Conservation (phyloP, 352 stramenopile species). For the Phytophthora cactorum region DNA sequence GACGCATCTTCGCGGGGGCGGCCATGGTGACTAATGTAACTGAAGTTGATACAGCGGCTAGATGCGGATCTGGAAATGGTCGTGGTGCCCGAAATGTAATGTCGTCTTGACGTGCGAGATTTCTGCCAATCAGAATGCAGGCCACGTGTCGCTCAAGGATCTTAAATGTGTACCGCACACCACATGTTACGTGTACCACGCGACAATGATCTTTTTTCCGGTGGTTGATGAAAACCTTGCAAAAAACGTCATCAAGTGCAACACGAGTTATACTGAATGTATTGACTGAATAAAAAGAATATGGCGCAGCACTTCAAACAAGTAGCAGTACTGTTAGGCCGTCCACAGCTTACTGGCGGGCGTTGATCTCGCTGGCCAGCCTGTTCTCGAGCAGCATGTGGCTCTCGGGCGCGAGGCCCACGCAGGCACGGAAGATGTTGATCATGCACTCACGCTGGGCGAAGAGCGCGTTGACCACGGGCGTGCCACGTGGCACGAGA, state of each 20-base stretch:
- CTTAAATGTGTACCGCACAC: slow-evolving; percentile 14
- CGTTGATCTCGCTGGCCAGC: slow-evolving; percentile 81
- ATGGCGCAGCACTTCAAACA: slow-evolving; percentile 6
- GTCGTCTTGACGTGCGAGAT: not conserved
- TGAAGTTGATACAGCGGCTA: not conserved
- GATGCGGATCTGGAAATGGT: slow-evolving; percentile 35
- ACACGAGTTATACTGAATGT: not conserved
- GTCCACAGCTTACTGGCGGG: slow-evolving; percentile 49
- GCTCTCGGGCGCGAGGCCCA: slow-evolving; percentile 97
- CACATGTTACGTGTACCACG: slow-evolving; percentile 14
- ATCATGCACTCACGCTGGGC: slow-evolving; percentile 97
- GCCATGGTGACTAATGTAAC: slow-evolving; percentile 30
- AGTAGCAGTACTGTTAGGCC: slow-evolving; percentile 4
- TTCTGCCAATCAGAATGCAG: slow-evolving; percentile 18
- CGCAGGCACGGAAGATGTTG: slow-evolving; percentile 98
- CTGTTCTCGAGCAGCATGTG: slow-evolving; percentile 99
- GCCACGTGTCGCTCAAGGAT: slow-evolving; percentile 19
- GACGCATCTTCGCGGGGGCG: slow-evolving; percentile 81
- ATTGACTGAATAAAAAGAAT: slow-evolving; percentile 33
- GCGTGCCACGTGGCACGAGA: slow-evolving; percentile 97
- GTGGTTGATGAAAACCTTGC: slow-evolving; percentile 11
- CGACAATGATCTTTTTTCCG: not conserved
- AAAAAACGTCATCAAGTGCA: not conserved
- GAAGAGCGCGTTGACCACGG: slow-evolving; percentile 99
- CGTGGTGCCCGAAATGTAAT: not conserved